Conservation (phyloP, 106 monocot species). For the Phalaenopsis aphrodite region DNA sequence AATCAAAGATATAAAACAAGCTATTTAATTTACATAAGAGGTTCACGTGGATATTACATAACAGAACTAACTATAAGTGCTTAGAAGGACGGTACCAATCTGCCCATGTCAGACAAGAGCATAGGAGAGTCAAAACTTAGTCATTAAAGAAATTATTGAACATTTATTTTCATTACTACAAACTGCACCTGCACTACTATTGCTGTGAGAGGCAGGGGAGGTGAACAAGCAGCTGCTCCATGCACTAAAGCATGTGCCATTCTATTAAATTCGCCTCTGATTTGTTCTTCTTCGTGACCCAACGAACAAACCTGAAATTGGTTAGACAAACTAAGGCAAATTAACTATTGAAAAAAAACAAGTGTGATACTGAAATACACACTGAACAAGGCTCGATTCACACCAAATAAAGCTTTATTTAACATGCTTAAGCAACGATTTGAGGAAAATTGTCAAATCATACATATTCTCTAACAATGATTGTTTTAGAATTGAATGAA, state of each 20-base stretch:
- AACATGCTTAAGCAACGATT: neutral
- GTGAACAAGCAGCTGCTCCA: constrained; percentile 60
- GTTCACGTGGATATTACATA: no score
- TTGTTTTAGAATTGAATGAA: neutral
- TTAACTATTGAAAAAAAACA: neutral
- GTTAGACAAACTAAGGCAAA: neutral
- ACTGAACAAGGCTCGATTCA: neutral
- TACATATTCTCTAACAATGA: neutral
- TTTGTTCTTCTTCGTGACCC: constrained; percentile 38
- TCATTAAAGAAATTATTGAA: neutral
- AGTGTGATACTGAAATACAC: neutral
- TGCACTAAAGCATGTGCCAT: constrained; percentile 41
- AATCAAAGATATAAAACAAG: no score
- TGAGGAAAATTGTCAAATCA: neutral
- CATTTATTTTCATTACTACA: neutral
- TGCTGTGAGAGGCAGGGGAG: constrained; percentile 70
- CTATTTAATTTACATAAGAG: no score
- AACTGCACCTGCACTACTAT: constrained; percentile 73
- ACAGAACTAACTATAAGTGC: no score
- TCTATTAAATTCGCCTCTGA: constrained; percentile 68
- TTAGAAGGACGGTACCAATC: no score
- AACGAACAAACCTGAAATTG: constrained; percentile 64
- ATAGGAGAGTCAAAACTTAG: neutral
- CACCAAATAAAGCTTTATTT: neutral
- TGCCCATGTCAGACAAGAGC: neutral